Evolutionary conservation across 164 flowering plant species (phyloP).

Genomic region (Santalum album): DNA sequence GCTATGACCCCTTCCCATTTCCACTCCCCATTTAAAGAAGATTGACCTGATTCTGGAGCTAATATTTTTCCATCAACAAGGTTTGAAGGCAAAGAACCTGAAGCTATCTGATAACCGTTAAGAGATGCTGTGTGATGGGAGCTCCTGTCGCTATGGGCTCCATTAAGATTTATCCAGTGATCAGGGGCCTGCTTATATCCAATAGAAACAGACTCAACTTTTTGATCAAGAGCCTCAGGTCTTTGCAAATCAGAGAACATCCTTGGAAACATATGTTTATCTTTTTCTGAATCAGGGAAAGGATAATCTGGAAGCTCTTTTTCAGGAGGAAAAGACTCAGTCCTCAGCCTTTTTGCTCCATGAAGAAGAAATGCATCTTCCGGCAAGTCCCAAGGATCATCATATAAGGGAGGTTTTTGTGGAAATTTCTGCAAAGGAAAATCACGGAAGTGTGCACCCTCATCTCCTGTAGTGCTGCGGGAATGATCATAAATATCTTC

Average conservation of each 20-base stretch:
- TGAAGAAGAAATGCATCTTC: slow-evolving; percentile 43
- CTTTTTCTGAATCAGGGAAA: slow-evolving; percentile 41
- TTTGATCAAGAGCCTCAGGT: slow-evolving; percentile 28
- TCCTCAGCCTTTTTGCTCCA: slow-evolving; percentile 61
- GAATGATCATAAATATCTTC: slow-evolving; percentile 33
- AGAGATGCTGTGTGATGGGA: slow-evolving; percentile 33
- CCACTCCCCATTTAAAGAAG: slow-evolving; percentile 60
- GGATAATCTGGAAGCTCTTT: slow-evolving; percentile 75
- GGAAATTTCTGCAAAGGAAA: slow-evolving; percentile 35
- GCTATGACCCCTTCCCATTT: slow-evolving; percentile 97
- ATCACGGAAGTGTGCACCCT: slow-evolving; percentile 28
- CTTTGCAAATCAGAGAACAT: slow-evolving; percentile 30
- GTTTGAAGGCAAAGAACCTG: slow-evolving; percentile 32
- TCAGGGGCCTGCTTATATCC: slow-evolving; percentile 30
- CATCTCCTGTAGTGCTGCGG: slow-evolving; percentile 41
- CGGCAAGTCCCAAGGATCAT: slow-evolving; percentile 68
- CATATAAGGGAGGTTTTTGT: slow-evolving; percentile 29
- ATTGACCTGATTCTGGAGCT: slow-evolving; percentile 35
- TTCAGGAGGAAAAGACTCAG: slow-evolving; percentile 35
- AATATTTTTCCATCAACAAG: slow-evolving; percentile 31
- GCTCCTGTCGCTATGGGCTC: slow-evolving; percentile 28
- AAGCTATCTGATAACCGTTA: slow-evolving; percentile 33
- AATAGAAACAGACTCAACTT: slow-evolving; percentile 26
- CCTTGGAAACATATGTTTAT: slow-evolving; percentile 28
- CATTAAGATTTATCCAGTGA: slow-evolving; percentile 15